Conservation (phyloP, 2,329 filamentous ascomycete species). For the Fusarium foetens region DNA sequence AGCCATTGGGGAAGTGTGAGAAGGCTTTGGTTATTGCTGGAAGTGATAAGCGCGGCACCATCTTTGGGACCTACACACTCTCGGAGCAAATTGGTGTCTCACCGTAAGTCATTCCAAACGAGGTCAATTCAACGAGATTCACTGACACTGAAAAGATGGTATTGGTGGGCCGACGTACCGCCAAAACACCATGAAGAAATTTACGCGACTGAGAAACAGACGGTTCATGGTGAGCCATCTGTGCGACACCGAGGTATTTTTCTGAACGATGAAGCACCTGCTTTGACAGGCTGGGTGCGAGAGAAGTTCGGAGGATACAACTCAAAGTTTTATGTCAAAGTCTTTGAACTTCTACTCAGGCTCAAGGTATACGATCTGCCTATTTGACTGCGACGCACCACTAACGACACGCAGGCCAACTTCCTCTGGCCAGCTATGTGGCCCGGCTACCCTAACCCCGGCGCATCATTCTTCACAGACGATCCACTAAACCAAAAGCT, state of each 20-base stretch:
- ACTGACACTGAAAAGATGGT: constrained; percentile 8
- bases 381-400: fast-evolving
- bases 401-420: constrained; percentile 55
- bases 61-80: constrained; percentile 25
- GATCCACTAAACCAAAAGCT: constrained; percentile 67
- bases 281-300: constrained; percentile 65
- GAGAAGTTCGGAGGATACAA: constrained; percentile 62
- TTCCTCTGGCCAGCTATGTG: constrained; percentile 77
- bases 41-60: constrained; percentile 24
- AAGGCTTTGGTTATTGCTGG: constrained; percentile 9
- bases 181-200: constrained; percentile 5
- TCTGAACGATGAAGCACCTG: constrained; percentile 63
- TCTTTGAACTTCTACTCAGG: constrained; percentile 65
- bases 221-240: constrained; percentile 58
- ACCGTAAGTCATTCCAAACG: background rate
- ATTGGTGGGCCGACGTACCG: constrained; percentile 39
- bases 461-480: constrained; percentile 70
- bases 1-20: background rate
- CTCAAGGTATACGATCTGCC: background rate
- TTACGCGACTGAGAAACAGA: constrained; percentile 5
- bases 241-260: constrained; percentile 71
- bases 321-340: constrained; percentile 66
- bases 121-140: fast-evolving
- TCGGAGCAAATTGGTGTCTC: constrained; percentile 34
- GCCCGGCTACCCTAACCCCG: constrained; percentile 59